Percentiles rank a stretch among this genome's conserved stretches.
Conservation (phyloP, 1,284 basidiomycete species). For the Boletus semigastroideus region DNA sequence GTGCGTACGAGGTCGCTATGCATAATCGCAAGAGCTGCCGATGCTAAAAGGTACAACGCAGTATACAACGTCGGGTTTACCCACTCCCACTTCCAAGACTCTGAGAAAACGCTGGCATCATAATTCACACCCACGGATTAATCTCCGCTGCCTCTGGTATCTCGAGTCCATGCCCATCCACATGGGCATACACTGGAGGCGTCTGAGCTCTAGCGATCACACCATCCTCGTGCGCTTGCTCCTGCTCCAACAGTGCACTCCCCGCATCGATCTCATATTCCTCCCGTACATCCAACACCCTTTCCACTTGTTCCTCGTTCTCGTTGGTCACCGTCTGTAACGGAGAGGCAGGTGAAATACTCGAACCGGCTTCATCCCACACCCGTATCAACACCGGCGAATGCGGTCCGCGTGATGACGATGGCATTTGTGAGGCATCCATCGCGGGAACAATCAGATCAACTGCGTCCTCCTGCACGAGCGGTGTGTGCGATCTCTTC, state of each 20-base stretch:
- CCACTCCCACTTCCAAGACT: not conserved
- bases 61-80: not conserved
- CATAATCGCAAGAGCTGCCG: too few species aligned
- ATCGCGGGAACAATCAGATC: constrained; percentile 25
- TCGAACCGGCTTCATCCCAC: constrained; percentile 20
- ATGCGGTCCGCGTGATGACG: constrained; percentile 18
- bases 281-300: not conserved
- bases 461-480: constrained; percentile 29
- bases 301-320: not conserved
- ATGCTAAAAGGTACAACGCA: not conserved
- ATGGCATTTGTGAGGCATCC: constrained; percentile 18
- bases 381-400: constrained; percentile 25
- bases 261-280: not conserved
- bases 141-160: constrained; percentile 14
- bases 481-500: constrained; percentile 15
- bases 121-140: constrained; percentile 27
- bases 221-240: not conserved
- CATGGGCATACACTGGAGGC: constrained; percentile 16
- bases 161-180: constrained; percentile 4
- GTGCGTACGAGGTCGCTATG: too few species aligned
- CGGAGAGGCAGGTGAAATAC: not conserved
- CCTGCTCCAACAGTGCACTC: not conserved
- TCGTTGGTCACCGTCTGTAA: not conserved
- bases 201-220: constrained; percentile 15
- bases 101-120: not conserved